Conservation (phyloP, 495 filamentous ascomycete genomes). For the Diplogelasinospora grovesii region DNA sequence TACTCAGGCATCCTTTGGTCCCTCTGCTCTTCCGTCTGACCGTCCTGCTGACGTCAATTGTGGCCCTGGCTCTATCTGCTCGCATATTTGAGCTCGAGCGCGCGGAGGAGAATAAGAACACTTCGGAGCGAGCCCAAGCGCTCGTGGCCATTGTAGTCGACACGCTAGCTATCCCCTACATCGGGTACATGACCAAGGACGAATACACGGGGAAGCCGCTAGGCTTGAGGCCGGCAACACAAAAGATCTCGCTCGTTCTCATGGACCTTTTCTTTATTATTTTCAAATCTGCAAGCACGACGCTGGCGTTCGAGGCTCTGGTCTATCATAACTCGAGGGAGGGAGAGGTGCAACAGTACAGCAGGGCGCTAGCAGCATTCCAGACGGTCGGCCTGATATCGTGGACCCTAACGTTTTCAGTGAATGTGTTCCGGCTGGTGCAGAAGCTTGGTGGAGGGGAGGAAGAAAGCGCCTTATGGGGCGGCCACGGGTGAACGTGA, state of each 20-base stretch:
- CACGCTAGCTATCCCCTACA: constrained; percentile 79
- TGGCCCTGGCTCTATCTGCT: constrained; percentile 73
- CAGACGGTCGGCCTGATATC: constrained; percentile 77
- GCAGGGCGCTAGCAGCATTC: constrained; percentile 73
- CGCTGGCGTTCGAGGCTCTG: constrained; percentile 79
- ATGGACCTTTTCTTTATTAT: constrained; percentile 94
- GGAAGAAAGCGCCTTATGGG: constrained; percentile 18
- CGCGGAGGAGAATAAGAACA: constrained; percentile 24
- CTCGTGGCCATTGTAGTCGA: constrained; percentile 90
- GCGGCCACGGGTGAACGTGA: too few relatives aligned
- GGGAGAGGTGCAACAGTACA: constrained; percentile 54
- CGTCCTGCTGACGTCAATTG: constrained; percentile 73
- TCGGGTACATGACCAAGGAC: constrained; percentile 90
- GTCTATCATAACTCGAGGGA: constrained; percentile 53
- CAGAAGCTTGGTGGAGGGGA: constrained; percentile 59
- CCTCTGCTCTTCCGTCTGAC: constrained; percentile 76
- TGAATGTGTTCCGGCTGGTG: constrained; percentile 82
- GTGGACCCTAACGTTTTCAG: constrained; percentile 84
- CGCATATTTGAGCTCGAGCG: constrained; percentile 62
- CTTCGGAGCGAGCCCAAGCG: constrained; percentile 62
- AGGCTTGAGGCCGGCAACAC: constrained; percentile 70
- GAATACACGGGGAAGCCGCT: constrained; percentile 93
- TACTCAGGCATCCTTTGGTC: constrained; percentile 76
- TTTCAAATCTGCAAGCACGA: constrained; percentile 87
- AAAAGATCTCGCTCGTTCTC: constrained; percentile 81